Evolutionary conservation across 345 rosid genomes (phyloP).

Genomic region (Acer negundo): DNA sequence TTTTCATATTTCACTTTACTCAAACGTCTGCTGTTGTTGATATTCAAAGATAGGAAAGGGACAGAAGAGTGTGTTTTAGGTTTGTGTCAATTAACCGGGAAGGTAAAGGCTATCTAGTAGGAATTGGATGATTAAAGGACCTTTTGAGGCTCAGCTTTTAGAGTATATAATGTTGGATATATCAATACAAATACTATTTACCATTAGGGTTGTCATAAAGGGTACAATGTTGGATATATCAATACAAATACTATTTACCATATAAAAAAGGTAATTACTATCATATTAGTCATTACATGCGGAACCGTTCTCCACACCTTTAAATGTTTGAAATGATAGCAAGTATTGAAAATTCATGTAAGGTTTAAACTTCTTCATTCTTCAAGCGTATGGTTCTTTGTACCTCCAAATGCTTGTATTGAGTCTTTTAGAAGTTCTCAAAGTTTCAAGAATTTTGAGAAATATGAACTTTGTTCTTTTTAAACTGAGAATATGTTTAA

Average conservation of each 20-base stretch:
- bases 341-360: background rate
- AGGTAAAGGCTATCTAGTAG: background rate
- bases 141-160: background rate
- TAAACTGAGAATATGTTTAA: too few species aligned
- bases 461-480: background rate
- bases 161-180: background rate
- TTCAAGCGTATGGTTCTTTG: background rate
- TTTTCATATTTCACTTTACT: background rate
- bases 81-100: background rate
- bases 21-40: background rate
- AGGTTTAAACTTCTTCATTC: background rate
- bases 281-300: background rate
- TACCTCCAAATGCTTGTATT: background rate
- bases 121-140: background rate
- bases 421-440: background rate
- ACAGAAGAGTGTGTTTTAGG: background rate
- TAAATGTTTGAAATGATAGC: background rate
- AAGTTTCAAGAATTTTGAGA: background rate
- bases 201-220: background rate
- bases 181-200: background rate
- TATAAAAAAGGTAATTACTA: background rate
- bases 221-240: background rate
- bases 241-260: background rate
- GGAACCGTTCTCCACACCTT: background rate
- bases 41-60: background rate